Percentiles rank a stretch among this genome's conserved stretches.
Conservation (phyloP, 257 asterid genomes). For the Plantago elongata region DNA sequence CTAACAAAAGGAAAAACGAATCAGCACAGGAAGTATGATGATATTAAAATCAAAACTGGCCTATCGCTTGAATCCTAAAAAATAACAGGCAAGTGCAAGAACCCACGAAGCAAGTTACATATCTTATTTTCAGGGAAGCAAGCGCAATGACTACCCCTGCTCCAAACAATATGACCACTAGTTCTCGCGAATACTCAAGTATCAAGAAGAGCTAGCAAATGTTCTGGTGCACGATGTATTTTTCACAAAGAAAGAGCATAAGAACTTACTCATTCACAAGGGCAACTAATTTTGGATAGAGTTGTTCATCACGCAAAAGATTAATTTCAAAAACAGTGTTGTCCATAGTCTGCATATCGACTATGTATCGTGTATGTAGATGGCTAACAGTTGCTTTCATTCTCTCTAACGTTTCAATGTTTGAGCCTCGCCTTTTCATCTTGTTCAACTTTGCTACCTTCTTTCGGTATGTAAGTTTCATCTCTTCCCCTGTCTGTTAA, state of each 20-base stretch:
- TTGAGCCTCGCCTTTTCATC: constrained; percentile 72
- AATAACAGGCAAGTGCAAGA: too few relatives aligned
- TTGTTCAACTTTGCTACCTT: constrained; percentile 76
- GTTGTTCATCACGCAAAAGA: constrained; percentile 77
- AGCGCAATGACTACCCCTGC: too few relatives aligned
- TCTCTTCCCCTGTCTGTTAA: constrained; percentile 87
- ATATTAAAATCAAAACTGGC: too few relatives aligned
- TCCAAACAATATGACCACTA: too few relatives aligned
- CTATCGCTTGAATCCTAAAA: too few relatives aligned
- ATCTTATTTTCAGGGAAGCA: too few relatives aligned
- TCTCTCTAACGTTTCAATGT: constrained; percentile 71
- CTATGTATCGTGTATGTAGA: constrained; percentile 94
- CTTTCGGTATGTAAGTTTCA: constrained; percentile 85
- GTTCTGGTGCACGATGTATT: not conserved
- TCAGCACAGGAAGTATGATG: too few relatives aligned
- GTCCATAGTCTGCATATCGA: constrained; percentile 99
- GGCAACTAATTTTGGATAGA: constrained; percentile 77
- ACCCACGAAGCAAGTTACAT: too few relatives aligned
- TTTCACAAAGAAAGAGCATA: constrained; percentile 1
- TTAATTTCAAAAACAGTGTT: constrained; percentile 93
- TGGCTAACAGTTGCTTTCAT: constrained; percentile 98
- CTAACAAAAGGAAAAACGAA: too few relatives aligned
- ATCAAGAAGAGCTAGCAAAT: not conserved
- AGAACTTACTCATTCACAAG: constrained; percentile 86
- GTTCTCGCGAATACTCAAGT: too few relatives aligned